These are phyloP conservation scores for Oryza longistaminata DNA, from an alignment of 176 grass and related monocot species.

Conservation along the genomic window DNA sequence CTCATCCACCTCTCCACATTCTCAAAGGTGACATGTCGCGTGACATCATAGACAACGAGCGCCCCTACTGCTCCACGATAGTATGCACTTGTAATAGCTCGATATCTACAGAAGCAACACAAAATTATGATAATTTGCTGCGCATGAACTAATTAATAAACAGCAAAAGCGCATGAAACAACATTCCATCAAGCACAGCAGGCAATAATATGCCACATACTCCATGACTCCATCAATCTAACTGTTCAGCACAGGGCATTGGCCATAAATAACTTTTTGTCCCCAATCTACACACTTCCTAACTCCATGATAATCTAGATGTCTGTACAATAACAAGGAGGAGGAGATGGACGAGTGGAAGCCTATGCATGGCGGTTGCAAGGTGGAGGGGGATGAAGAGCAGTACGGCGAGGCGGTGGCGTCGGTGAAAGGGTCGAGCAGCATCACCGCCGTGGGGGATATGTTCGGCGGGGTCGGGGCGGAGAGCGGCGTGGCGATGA, in stretches of 20 bases:
- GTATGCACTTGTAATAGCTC: constrained; percentile 71
- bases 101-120: constrained; percentile 38
- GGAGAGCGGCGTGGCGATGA: constrained; percentile 8
- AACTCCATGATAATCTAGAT: background rate
- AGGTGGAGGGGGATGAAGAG: constrained; percentile 23
- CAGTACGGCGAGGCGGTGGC: constrained; percentile 18
- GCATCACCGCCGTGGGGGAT: constrained; percentile 1
- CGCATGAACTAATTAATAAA: background rate
- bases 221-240: background rate
- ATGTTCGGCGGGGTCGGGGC: background rate
- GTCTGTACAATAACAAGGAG: background rate
- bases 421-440: constrained; percentile 31
- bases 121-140: background rate
- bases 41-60: constrained; percentile 56
- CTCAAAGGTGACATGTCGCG: constrained; percentile 61
- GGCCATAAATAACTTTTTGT: background rate
- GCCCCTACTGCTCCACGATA: constrained; percentile 66
- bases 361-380: constrained; percentile 5
- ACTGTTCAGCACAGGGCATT: constrained; percentile 10
- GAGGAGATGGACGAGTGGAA: constrained; percentile 22
- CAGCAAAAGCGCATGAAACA: background rate
- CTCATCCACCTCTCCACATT: constrained; percentile 73
- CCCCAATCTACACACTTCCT: background rate
- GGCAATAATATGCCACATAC: background rate
- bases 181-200: background rate